Evolutionary conservation across 148 eudicot genomes (phyloP), one percentile per base, ranked within the genome.

Genomic region (Rhododendron williamsianum): DNA sequence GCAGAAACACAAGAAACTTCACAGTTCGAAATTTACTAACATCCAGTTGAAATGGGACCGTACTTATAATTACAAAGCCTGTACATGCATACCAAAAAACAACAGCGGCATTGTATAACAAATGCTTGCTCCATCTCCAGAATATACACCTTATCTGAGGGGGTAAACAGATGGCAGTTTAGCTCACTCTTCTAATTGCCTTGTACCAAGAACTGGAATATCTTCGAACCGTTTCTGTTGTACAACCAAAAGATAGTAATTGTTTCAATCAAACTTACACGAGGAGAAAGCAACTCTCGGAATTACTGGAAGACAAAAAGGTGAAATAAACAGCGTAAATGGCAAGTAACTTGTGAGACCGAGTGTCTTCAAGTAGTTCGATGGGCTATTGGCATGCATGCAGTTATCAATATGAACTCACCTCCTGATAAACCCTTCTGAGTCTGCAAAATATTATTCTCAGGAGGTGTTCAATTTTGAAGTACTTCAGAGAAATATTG

Each of bases 141-240:
- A 48, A 25, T 49, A 48, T 13, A 12, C 0, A 51, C 5, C 38
- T 30, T 35, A 18, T 51, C 19, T 4, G 18, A 52, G 69, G 27
- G 46, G 43, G 4, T 30, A 27, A 80, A 25, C 45, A 15, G 79
- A 76, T 36, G 48, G 41, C 79, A 76, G 49, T 38, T 76, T 45
- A 45, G 16, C 18, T 60, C 87, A 84, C 78, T 90, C 86, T 38
- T 90, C 92, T 51, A 84, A 10, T 52, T 73, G 90, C 80, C 92
- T 88, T 86, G 87, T 86, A 49, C 92, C 92, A 33, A 90, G 85
- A 86, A 89, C 89, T 33, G 92, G 65, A 58, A 90, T 90, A 67
- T 90, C 92, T 86, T 90, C 90, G 13, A 85, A 90, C 38, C 90
- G 92, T 88, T 90, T 90, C 89, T 90, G 89, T 86, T 9, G 49